Percentiles rank a stretch among this genome's conserved stretches.
These are phyloP conservation scores for Cladosporium oxysporum DNA, from an alignment of 2,329 filamentous ascomycete species.

Conservation along the genomic window DNA sequence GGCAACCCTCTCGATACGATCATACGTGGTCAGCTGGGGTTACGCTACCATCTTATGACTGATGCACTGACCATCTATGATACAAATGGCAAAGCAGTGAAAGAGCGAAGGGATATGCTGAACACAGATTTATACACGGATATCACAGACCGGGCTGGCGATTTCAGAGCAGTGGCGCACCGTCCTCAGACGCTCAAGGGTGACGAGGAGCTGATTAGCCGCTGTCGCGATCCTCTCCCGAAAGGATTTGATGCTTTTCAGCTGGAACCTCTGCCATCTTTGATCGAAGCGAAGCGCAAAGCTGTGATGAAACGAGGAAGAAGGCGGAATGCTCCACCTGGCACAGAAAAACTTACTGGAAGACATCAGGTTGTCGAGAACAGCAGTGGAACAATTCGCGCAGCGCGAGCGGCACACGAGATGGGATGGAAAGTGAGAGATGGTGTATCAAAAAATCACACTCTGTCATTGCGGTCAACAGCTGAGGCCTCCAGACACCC, in stretches of 20 bases:
- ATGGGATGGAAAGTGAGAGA: slow-evolving; percentile 81
- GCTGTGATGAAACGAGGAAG: slow-evolving; percentile 34
- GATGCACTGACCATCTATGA: slow-evolving; percentile 89
- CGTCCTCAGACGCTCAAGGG: slow-evolving; percentile 75
- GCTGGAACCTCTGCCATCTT: slow-evolving; percentile 34
- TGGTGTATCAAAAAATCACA: slow-evolving; percentile 58
- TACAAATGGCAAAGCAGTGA: slow-evolving; percentile 72
- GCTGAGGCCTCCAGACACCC: slow-evolving; percentile 63
- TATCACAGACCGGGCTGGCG: slow-evolving; percentile 85
- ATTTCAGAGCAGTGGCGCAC: slow-evolving; percentile 79
- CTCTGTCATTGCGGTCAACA: slow-evolving; percentile 65
- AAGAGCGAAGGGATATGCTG: slow-evolving; percentile 74
- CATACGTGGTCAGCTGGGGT: slow-evolving; percentile 82
- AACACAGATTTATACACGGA: slow-evolving; percentile 95
- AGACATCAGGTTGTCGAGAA: slow-evolving; percentile 71
- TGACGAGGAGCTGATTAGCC: slow-evolving; percentile 77
- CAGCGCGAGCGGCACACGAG: slow-evolving; percentile 71
- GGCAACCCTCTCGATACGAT: slow-evolving; percentile 93
- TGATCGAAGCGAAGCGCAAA: slow-evolving; percentile 34
- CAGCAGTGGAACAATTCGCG: slow-evolving; percentile 67
- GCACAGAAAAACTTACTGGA: slow-evolving; percentile 65
- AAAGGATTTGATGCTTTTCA: slow-evolving; percentile 34
- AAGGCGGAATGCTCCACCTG: slow-evolving; percentile 51
- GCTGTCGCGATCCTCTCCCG: slow-evolving; percentile 70
- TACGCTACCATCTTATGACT: slow-evolving; percentile 80